Base-by-base conservation (phyloP, 2,329 filamentous ascomycete species). In the Lojkania enalia region DNA sequence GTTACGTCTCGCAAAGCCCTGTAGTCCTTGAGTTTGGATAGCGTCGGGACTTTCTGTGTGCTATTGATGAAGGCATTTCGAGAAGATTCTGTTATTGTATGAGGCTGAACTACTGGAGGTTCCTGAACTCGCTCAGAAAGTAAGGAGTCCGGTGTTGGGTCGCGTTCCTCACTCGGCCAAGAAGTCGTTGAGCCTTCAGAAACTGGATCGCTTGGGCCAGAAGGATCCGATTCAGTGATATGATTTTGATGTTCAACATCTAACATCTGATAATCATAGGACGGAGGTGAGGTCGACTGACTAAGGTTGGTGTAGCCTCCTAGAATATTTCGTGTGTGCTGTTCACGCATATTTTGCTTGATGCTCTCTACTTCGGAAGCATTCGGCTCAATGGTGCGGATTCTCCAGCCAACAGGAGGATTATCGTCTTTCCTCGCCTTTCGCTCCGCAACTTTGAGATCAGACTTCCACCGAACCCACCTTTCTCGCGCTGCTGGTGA, bases 401-500 rank as follows among this genome's bases (percentile, higher is more conserved):
- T 46, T 33, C 52, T 63, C 56, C 59, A 67, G 30, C 52, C 56
- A 1, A 63, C 58, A 4, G 60, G 58, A 27, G 61, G 59, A 20
- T 51, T 49, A 7, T 61, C 53, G 16, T 59, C 52, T 30, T 67
- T 67, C 18, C 50, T 62, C 15, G 63, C 70, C 67, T 78, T 71
- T 44, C 71, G 69, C 50, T 84, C 81, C 11, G 81, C 85, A 44
- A 78, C 77, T 54, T 77, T 77, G 20, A 96, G 75, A 57, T 95
- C 91, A 25, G 71, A 62, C 44, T 72, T 77, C 94, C 94, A 99
- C 47, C 84, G 83, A 33, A 82, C 63, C 74, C 86, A 97, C 31
- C 94, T 85, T 46, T 94, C 86, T 50, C 79, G 78, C 14, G 94
- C 87, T 52, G 84, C 86, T 41, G 80, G 84, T 3, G 92, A 95